Base-by-base conservation (phyloP, 192 early-diverging fungal genomes). In the Pilaira anomala region DNA sequence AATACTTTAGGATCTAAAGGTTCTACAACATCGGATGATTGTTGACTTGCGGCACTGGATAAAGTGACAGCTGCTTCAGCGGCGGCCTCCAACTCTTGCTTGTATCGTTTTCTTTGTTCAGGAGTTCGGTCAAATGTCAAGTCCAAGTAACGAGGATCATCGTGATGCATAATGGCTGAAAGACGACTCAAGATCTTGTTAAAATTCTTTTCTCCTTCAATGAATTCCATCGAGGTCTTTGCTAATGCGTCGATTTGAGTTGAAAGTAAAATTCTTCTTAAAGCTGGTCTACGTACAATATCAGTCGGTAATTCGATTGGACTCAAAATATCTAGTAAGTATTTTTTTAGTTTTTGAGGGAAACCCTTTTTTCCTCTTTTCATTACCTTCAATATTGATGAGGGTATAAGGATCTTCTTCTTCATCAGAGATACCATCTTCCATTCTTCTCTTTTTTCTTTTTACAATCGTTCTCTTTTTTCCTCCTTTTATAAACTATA, bases 61-160 rank as follows among this genome's bases (percentile, higher is more conserved):
- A 57, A 41, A 24, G 55, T 57, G 22, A 29, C 29, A 67, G 33
- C 60, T 36, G 39, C 68, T 65, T 6, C 59, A 67, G 48, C 75
- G 63, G 62, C 65, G 48, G 26, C 65, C 57, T 30, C 75, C 51
- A 36, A 61, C 30, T 44, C 28, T 3, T 54, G 30, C 50, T 66
- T 55, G 41, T 54, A 29, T 54, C 25, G 39, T 39, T 54, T 56
- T n/a, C 59, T 57, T 50, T 65, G 49, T 55, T 65, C 53, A 2
- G 54, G 7, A 44, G 68, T 70, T 39, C 78, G 58, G 19, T 78
- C 81, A 63, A 81, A 81, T 16, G 76, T 70, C 26, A 87, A 46
- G 40, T 88, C 74, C 45, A 83, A 78, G 46, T 82, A 82, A 30
- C 80, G 66, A 22, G 82, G 83, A 73, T 88, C 87, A 57, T 88